These are phyloP conservation scores for Candida chauliodis DNA, from an alignment of 805 yeast species.

Conservation along the genomic window DNA sequence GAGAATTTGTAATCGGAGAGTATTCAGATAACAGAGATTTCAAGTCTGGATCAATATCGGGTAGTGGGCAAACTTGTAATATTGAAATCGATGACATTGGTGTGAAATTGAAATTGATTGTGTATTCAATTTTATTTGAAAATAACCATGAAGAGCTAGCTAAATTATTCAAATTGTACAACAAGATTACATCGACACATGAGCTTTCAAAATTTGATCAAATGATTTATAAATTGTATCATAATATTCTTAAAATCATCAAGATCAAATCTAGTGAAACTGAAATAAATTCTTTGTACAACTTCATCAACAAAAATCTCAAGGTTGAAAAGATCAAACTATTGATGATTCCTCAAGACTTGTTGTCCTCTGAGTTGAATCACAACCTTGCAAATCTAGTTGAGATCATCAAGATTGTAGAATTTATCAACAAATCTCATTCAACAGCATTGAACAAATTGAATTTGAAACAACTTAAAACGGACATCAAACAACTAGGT, in stretches of 20 bases:
- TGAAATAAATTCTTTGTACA: slow-evolving; percentile 21
- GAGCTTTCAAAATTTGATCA: slow-evolving; percentile 17
- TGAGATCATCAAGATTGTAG: slow-evolving; percentile 14
- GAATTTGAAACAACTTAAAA: slow-evolving; percentile 1
- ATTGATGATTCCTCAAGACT: slow-evolving; percentile 13
- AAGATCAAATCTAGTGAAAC: slow-evolving; percentile 18
- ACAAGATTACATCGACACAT: slow-evolving; percentile 20
- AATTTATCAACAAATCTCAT: slow-evolving; percentile 5
- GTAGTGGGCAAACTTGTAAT: neutral
- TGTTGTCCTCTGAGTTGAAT: slow-evolving; percentile 17
- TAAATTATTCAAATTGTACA: slow-evolving; percentile 21
- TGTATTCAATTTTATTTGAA: slow-evolving; percentile 38
- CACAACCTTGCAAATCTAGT: slow-evolving; percentile 14
- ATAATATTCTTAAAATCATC: slow-evolving; percentile 23
- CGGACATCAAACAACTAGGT: slow-evolving; percentile 11
- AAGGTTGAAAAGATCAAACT: slow-evolving; percentile 24
- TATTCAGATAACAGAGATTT: slow-evolving; percentile 58
- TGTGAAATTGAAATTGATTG: slow-evolving; percentile 33
- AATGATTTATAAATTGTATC: slow-evolving; percentile 24
- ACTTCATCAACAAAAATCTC: slow-evolving; percentile 28
- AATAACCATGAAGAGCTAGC: slow-evolving; percentile 23
- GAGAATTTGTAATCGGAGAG: slow-evolving; percentile 11
- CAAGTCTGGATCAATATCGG: slow-evolving; percentile 49
- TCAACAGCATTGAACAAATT: slow-evolving; percentile 6
- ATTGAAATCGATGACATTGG: slow-evolving; percentile 18